A percentile compares a stretch with the other conserved stretches of the same genome.
These are phyloP conservation scores for Peribolospora kevripleyi DNA, from an alignment of 768 basidiomycete species.

Conservation along the genomic window DNA sequence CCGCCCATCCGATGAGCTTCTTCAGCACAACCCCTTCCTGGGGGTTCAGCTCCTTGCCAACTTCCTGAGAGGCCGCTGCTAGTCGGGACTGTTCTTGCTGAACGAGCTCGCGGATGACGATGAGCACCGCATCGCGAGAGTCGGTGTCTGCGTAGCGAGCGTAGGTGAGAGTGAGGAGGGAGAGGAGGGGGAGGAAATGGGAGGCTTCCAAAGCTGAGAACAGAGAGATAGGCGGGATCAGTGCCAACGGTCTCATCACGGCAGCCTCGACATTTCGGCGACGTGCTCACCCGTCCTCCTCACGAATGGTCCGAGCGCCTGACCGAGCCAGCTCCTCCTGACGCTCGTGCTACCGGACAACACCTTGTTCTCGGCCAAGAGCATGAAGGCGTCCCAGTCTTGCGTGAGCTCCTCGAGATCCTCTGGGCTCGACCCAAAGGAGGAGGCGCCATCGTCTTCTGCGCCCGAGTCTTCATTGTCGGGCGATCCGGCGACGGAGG, in stretches of 20 bases:
- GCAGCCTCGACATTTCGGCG: background rate
- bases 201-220: slow-evolving; percentile 33
- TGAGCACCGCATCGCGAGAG: slow-evolving; percentile 47
- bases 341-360: background rate
- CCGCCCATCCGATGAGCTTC: slow-evolving; percentile 51
- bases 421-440: slow-evolving; percentile 7
- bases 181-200: slow-evolving; percentile 45
- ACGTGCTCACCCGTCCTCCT: background rate
- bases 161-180: slow-evolving; percentile 47
- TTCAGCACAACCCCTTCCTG: slow-evolving; percentile 33
- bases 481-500: slow-evolving; percentile 3
- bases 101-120: slow-evolving; percentile 33
- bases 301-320: background rate
- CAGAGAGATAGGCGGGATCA: slow-evolving; percentile 1
- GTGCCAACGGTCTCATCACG: background rate
- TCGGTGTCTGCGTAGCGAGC: slow-evolving; percentile 48
- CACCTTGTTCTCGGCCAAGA: background rate
- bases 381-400: slow-evolving; percentile 1
- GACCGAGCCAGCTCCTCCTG: background rate
- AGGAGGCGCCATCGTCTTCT: slow-evolving; percentile 1
- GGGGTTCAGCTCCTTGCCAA: slow-evolving; percentile 22
- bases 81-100: background rate
- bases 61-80: slow-evolving; percentile 18
- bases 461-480: background rate
- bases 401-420: background rate